phyloP scores from a whole-genome alignment of 352 stramenopile genomes.

The Pythium dissimile region DNA sequence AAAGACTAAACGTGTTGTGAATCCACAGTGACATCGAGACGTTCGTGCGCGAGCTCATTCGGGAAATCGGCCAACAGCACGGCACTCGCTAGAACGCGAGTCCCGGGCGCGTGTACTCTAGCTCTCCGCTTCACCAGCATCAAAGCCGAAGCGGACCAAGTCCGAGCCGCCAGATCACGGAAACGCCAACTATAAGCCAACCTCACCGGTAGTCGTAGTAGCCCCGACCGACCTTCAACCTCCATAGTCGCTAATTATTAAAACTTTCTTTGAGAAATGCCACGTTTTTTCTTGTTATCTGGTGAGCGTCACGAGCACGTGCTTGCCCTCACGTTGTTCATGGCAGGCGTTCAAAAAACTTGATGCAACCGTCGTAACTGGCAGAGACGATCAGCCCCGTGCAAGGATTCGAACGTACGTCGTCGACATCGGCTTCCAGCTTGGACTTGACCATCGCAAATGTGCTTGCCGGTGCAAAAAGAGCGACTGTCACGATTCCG shows the following conservation, averaged over 20 bases:
- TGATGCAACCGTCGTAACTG: constrained; percentile 86
- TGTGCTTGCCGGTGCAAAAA: constrained; percentile 78
- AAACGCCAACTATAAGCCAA: too few relatives aligned
- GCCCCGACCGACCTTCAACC: too few relatives aligned
- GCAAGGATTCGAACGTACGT: constrained; percentile 65
- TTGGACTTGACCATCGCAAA: constrained; percentile 80
- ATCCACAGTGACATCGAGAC: constrained; percentile 37
- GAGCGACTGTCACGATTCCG: constrained; percentile 74
- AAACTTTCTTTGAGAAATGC: too few relatives aligned
- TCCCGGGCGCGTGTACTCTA: too few relatives aligned
- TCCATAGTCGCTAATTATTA: too few relatives aligned
- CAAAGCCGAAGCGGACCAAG: too few relatives aligned
- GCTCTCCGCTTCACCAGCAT: too few relatives aligned
- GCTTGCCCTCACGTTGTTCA: constrained; percentile 22
- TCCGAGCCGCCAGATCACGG: too few relatives aligned
- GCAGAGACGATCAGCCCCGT: constrained; percentile 76
- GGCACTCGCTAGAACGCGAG: too few relatives aligned
- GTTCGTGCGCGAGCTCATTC: constrained; percentile 46
- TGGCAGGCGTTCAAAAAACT: constrained; percentile 59
- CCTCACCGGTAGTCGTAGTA: too few relatives aligned
- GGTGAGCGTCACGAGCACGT: too few relatives aligned
- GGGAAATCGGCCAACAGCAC: constrained; percentile 41
- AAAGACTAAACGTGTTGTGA: constrained; percentile 14
- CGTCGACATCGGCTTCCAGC: constrained; percentile 43
- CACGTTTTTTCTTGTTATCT: too few relatives aligned